Evolutionary conservation across 805 yeast genomes (phyloP), one percentile per base, ranked within the genome.

Genomic region (Candida sithepensis): DNA sequence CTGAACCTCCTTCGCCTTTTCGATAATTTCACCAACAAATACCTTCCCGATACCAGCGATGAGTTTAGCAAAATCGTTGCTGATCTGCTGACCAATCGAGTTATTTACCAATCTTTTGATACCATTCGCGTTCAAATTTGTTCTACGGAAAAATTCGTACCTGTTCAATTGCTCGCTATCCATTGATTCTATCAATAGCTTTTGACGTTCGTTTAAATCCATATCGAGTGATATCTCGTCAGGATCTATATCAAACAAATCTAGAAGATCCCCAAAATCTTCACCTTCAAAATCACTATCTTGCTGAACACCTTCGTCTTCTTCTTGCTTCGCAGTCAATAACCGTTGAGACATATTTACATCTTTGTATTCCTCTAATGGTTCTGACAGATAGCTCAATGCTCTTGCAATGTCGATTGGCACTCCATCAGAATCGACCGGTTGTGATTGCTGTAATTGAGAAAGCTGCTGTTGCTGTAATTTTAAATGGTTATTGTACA

Each of bases 21-120:
- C 95, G 12, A 91, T 85, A 16, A 91, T 77, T 57, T 91, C 97
- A 12, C 96, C 96, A n/a, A 90, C 77, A 62, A 88, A 84, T 56
- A 88, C 86, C 62, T 91, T 91, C 2, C 96, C 86, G 46, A 89
- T 77, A 64, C 97, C 96, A 5, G 92, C 87, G 41, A 91, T 66
- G 8, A 89, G 83, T 45, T 88, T 82, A 0, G 96, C 86, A 20
- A 89, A 84, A 51, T 85, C 86, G 48, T 79, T 87, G 2, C 92
- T 83, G 10, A 90, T 81, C 41, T 84, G 81, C 62, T 90, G 96
- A 39, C 89, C 90, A 42, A 88, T 70, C 0, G 86, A 85, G 23
- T 85, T 78, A 56, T 85, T 83, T 12, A 95, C 91, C 21, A 90
- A 70, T 62, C 86, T 87, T 64, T 85, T 87, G 9, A 92, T 85